These are phyloP conservation scores for Amanita polypyramis DNA, from an alignment of 768 basidiomycete genomes.

Conservation along the genomic window DNA sequence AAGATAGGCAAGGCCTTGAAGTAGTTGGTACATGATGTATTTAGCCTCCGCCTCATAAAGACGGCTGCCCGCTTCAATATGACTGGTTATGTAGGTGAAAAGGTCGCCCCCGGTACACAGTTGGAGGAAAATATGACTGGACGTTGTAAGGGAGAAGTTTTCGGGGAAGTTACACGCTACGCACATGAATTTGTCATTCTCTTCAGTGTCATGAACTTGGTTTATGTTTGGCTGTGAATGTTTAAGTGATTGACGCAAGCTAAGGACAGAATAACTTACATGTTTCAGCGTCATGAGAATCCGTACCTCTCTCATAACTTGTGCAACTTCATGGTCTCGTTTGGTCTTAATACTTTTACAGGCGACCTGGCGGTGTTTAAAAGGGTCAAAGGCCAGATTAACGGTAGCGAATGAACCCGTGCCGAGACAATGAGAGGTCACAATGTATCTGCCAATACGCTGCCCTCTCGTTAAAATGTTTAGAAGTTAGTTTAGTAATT, in stretches of 20 bases:
- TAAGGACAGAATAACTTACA: too few species aligned
- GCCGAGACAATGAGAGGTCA: conserved; percentile 75
- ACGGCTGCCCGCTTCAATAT: conserved; percentile 34
- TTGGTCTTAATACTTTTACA: conserved; percentile 72
- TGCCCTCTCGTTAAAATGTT: conserved; percentile 14
- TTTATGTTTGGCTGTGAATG: conserved; percentile 67
- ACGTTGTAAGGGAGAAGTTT: conserved; percentile 3
- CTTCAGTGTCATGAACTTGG: conserved; percentile 60
- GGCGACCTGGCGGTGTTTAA: conserved; percentile 61
- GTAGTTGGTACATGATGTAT: conserved; percentile 72
- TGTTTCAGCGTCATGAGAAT: conserved; percentile 65
- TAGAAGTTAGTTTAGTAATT: neutral
- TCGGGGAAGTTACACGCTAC: neutral
- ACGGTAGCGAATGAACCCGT: conserved; percentile 78
- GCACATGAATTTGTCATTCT: conserved; percentile 52
- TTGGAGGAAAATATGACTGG: conserved; percentile 74
- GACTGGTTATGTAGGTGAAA: conserved; percentile 73
- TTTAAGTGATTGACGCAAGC: too few species aligned
- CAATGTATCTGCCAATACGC: conserved; percentile 56
- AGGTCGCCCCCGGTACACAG: conserved; percentile 80
- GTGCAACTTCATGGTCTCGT: conserved; percentile 43
- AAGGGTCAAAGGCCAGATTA: conserved; percentile 61
- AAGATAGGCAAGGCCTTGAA: conserved; percentile 62
- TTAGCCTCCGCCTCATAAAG: conserved; percentile 76
- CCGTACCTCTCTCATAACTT: conserved; percentile 70